Conservation (phyloP, 305 asterid genomes). For the Fraxinus baroniana region DNA sequence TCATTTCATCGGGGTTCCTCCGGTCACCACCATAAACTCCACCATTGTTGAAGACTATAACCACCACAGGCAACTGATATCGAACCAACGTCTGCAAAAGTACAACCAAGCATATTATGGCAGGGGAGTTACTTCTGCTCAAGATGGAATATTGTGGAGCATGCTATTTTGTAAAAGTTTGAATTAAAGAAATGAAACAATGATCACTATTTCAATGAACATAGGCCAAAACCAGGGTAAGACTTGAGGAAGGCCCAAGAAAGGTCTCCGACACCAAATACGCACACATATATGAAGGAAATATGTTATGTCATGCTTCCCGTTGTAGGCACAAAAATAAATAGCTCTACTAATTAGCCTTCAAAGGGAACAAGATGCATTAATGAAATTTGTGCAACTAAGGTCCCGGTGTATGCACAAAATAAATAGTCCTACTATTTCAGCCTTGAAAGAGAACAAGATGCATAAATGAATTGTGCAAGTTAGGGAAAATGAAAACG, state of each 20-base stretch:
- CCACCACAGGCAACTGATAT: constrained; percentile 84
- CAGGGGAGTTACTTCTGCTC: neutral
- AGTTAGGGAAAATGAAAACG: neutral
- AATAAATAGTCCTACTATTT: neutral
- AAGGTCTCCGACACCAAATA: neutral
- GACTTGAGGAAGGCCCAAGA: neutral
- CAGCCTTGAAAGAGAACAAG: neutral
- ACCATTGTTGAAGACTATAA: constrained; percentile 85
- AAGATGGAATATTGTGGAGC: neutral
- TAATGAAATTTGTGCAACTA: neutral
- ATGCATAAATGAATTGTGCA: neutral
- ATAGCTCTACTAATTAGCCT: neutral
- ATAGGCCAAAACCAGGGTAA: neutral
- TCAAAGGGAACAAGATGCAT: neutral
- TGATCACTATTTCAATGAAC: neutral
- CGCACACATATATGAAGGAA: neutral
- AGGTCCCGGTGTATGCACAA: neutral
- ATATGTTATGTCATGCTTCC: neutral
- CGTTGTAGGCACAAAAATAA: neutral
- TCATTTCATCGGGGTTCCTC: constrained; percentile 75
- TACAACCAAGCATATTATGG: constrained; percentile 11
- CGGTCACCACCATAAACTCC: constrained; percentile 93
- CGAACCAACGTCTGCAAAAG: constrained; percentile 68
- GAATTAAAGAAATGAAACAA: neutral
- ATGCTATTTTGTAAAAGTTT: neutral